Evolutionary conservation across 371 early-diverging fungal genomes (phyloP), one percentile per base, ranked within the genome.

Genomic region (Syncephalastrum sp.): DNA sequence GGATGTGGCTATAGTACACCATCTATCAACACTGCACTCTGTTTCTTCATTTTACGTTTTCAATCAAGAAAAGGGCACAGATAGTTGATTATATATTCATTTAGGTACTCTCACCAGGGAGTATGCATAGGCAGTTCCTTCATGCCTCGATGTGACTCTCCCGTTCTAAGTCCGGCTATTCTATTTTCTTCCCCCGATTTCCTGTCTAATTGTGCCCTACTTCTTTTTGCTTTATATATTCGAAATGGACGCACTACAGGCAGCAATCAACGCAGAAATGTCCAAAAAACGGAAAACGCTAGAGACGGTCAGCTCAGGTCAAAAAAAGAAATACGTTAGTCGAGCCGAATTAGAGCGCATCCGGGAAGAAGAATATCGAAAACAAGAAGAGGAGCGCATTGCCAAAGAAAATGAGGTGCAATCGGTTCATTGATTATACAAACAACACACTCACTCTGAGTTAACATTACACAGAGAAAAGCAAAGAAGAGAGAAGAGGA

Each of bases 261-360:
- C 75, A 12, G 64, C 81, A 13, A 76, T 84, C 16, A 70, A 86
- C 64, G 81, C 75, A 21, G 91, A 91, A 63, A 83, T 89, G 12
- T 83, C 82, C 50, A 85, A 85, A 56, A 89, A 91, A 55, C 77
- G 86, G 21, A 82, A 82, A 59, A 63, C 70, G 14, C 54, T 81
- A 3, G 81, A 81, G 4, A 61, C 66, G 6, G 69, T 71, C 10
- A 45, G 57, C 10, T 56, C 43, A 5, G 70, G 70, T 49, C 68
- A 67, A 47, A 83, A 79, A 23, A 82, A 82, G 61, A 91, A 90
- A 51, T 91, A 90, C 70, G 65, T 91, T 21, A 88, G 85, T 56
- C 78, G 89, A 44, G 85, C 85, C 17, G 93, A 94, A 70, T 60
- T 92, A 19, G 92, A 93, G 57, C 77, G 82, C 50, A 63, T 82